phyloP scores from a whole-genome alignment of 257 asterid species.

The Solanum phureja region DNA sequence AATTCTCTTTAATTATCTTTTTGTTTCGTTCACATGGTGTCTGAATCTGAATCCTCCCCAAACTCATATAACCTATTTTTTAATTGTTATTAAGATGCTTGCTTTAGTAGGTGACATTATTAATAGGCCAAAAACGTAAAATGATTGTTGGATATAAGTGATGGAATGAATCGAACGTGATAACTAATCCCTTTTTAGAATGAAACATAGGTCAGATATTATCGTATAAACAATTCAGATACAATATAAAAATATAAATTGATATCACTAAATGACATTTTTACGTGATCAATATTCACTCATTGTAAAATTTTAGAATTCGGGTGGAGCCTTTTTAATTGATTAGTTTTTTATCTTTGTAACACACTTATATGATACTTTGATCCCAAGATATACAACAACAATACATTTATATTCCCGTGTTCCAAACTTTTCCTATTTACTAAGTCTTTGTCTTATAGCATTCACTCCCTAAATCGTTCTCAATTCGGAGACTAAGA shows the following conservation, averaged over 20 bases:
- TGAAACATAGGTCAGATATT: too few species aligned
- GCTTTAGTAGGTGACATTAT: not conserved
- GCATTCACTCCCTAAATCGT: too few species aligned
- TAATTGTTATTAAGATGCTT: not conserved
- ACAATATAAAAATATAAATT: too few species aligned
- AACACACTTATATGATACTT: not conserved
- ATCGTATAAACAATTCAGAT: too few species aligned
- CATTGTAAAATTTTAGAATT: not conserved
- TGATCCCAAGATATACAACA: too few species aligned
- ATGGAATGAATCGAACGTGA: not conserved
- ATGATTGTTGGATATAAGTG: not conserved
- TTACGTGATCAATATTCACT: too few species aligned
- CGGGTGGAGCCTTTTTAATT: not conserved
- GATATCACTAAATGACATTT: too few species aligned
- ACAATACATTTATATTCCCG: not conserved
- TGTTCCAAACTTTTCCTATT: too few species aligned
- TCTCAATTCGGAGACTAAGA: too few species aligned
- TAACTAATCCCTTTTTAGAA: not conserved
- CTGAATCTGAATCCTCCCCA: not conserved
- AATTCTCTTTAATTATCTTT: not conserved
- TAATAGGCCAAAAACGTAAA: not conserved
- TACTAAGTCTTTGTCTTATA: too few species aligned
- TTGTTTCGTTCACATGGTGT: not conserved
- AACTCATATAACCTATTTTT: not conserved
- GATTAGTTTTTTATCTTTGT: too few species aligned